Evolutionary conservation across 352 stramenopile species (phyloP), one percentile per base, ranked within the genome.

Genomic region (Phytophthora capsici): DNA sequence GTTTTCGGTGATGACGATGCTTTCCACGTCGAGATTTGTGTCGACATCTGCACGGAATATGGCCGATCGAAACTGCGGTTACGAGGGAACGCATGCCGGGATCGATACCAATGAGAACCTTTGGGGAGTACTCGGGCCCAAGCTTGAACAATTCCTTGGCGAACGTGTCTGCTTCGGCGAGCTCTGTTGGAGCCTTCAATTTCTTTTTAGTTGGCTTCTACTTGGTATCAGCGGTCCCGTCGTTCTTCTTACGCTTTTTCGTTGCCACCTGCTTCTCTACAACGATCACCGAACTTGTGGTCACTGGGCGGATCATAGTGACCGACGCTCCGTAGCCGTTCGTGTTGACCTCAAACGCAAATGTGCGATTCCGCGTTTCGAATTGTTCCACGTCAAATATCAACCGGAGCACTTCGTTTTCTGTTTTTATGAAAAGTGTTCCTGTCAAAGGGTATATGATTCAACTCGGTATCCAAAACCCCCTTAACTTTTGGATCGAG

Each of bases 51-150:
- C n/a, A n/a, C n/a, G n/a, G n/a, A n/a, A n/a, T n/a, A n/a, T n/a
- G n/a, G n/a, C 44, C 45, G 3, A 38, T 13, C 4, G 45, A 13
- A 0, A 53, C 47, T 2, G 46, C 47, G 4, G 47, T 58, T 13
- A 19, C 32, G 0, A 58, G n/a, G 0, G 25, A 47, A 19, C 47
- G 41, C 49, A 66, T 56, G 28, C 58, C 25, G 17, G 58, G 37
- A 48, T 60, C 58, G 23, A 66, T 13, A 16, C 58, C 58, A 14
- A 66, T 66, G n/a, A 60, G 28, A 7, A 66, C 49, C 7, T 60
- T 40, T 1, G 58, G 48, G 36, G 10, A 23, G 25, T 59, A 66
- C 19, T 41, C 56, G 9, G 47, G 47, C n/a, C 19, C 3, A 17
- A 40, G 26, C 52, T 55, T 36, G 49, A 45, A 52, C 22, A 58